These are phyloP conservation scores for Metarhizium brunneum DNA, from an alignment of 2,329 filamentous ascomycete genomes.

Conservation along the genomic window DNA sequence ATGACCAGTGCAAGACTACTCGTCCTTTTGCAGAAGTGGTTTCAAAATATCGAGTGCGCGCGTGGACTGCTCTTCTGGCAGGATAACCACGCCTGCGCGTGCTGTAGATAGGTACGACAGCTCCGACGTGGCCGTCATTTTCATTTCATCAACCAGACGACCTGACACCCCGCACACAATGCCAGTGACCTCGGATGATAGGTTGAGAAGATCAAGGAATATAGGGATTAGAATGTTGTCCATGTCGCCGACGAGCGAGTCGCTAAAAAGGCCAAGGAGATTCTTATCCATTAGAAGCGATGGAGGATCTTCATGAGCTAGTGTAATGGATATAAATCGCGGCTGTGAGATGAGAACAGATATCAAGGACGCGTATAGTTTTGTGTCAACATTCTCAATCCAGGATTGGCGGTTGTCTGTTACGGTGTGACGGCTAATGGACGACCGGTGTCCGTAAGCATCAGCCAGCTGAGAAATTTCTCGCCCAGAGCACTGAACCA, in stretches of 20 bases:
- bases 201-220: slow-evolving; percentile 70
- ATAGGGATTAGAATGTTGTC: slow-evolving; percentile 72
- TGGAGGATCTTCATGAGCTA: slow-evolving; percentile 64
- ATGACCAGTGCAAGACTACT: slow-evolving; percentile 4
- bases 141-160: slow-evolving; percentile 64
- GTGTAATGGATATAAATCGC: slow-evolving; percentile 64
- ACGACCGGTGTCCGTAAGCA: slow-evolving; percentile 27
- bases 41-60: slow-evolving; percentile 63
- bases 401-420: slow-evolving; percentile 31
- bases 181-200: slow-evolving; percentile 82
- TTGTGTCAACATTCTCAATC: slow-evolving; percentile 52
- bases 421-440: slow-evolving; percentile 26
- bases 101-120: slow-evolving; percentile 89
- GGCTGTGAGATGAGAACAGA: slow-evolving; percentile 53
- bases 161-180: slow-evolving; percentile 94
- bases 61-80: slow-evolving; percentile 64
- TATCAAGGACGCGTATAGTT: slow-evolving; percentile 53
- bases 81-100: slow-evolving; percentile 79
- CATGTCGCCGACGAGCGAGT: slow-evolving; percentile 66
- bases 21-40: slow-evolving; percentile 33
- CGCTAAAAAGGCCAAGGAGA: slow-evolving; percentile 56
- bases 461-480: slow-evolving; percentile 33
- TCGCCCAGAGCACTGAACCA: slow-evolving; percentile 74
- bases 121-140: slow-evolving; percentile 51
- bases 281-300: slow-evolving; percentile 64